A percentile compares a stretch with the other conserved stretches of the same genome.
Conservation (phyloP, 305 asterid species). For the Petunia hybrid region DNA sequence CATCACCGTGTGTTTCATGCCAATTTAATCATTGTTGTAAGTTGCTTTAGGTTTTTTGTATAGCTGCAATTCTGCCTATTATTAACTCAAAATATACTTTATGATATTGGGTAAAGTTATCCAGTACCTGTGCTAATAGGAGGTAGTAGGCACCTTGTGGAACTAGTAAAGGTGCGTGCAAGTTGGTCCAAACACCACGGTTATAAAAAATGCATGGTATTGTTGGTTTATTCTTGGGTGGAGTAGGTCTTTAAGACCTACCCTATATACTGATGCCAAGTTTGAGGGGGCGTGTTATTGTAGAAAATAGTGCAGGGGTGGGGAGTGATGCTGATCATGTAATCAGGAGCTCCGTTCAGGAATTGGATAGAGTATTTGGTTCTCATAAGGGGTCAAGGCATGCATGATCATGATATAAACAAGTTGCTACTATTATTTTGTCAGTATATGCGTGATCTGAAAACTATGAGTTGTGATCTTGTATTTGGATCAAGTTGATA, state of each 20-base stretch:
- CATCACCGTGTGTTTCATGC: constrained; percentile 1
- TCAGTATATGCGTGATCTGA: constrained; percentile 16
- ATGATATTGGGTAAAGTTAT: neutral
- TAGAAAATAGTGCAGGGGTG: constrained; percentile 18
- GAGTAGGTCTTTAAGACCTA: constrained; percentile 17
- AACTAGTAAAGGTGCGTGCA: no score
- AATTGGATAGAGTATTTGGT: constrained; percentile 9
- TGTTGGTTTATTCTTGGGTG: constrained; percentile 16
- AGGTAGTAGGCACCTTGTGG: no score
- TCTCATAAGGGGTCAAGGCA: neutral
- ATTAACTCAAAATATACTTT: constrained; percentile 16
- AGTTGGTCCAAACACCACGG: no score
- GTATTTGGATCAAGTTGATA: constrained; percentile 23
- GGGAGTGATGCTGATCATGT: constrained; percentile 14
- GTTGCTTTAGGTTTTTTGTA: neutral
- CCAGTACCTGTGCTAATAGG: no score
- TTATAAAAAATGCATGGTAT: neutral
- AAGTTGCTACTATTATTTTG: constrained; percentile 14
- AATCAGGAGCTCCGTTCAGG: neutral
- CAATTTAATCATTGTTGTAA: constrained; percentile 5
- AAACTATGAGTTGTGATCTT: constrained; percentile 19
- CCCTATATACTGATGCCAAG: neutral
- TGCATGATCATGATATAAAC: neutral
- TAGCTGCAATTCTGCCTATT: constrained; percentile 2
- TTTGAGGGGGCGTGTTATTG: constrained; percentile 20